These are phyloP conservation scores for Stygiomarasmius scandens DNA, from an alignment of 1,284 basidiomycete species.

Conservation along the genomic window DNA sequence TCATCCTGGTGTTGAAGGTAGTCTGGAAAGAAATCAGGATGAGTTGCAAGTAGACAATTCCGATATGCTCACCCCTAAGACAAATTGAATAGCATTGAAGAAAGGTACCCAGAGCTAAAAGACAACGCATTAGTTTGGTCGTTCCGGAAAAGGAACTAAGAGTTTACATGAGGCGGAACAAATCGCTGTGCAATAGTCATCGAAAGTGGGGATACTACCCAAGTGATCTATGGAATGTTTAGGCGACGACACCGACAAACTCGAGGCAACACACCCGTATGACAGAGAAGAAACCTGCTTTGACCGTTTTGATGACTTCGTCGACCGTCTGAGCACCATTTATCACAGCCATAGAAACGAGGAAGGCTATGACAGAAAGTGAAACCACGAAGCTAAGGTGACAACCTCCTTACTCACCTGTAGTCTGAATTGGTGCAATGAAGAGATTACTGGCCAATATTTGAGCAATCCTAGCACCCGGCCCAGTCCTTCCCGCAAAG, in stretches of 20 bases:
- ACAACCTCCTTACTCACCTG: constrained; percentile 51
- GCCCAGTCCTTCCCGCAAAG: constrained; percentile 77
- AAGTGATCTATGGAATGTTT: constrained; percentile 52
- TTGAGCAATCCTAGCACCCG: constrained; percentile 70
- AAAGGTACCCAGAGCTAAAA: constrained; percentile 75
- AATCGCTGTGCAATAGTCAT: constrained; percentile 76
- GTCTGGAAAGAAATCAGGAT: constrained; percentile 46
- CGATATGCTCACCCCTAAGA: constrained; percentile 54
- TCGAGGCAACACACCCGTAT: constrained; percentile 55
- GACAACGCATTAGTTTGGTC: not conserved
- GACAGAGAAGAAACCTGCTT: constrained; percentile 75
- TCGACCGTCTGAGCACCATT: constrained; percentile 75
- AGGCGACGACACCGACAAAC: not conserved
- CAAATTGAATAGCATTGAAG: constrained; percentile 71
- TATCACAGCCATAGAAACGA: constrained; percentile 83
- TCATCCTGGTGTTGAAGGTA: constrained; percentile 71
- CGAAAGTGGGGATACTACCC: constrained; percentile 75
- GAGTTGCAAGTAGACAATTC: not conserved
- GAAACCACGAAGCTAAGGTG: not conserved
- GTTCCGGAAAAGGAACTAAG: not conserved
- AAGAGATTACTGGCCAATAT: constrained; percentile 81
- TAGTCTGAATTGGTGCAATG: constrained; percentile 76
- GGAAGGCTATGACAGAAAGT: constrained; percentile 46
- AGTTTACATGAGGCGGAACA: constrained; percentile 64
- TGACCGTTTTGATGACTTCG: constrained; percentile 72